These are phyloP conservation scores for Toxoplasma gondii DNA, from an alignment of 169 alveolate genomes.

Conservation along the genomic window DNA sequence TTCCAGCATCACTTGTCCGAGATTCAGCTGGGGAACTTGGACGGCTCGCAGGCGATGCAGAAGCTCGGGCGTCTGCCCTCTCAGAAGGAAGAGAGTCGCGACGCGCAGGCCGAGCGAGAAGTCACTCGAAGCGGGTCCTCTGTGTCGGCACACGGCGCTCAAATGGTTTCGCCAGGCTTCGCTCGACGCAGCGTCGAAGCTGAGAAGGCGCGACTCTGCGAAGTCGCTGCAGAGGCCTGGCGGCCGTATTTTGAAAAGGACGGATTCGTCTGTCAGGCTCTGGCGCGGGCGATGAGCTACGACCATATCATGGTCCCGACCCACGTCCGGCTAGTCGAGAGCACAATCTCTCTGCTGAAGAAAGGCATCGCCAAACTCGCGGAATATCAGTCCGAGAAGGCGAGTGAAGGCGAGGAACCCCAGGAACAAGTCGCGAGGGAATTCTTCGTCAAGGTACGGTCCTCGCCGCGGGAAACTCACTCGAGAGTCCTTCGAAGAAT, in stretches of 20 bases:
- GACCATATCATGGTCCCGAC: conserved; percentile 95
- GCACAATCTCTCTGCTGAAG: conserved; percentile 88
- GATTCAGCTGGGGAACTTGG: conserved; percentile 21
- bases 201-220: conserved; percentile 52
- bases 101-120: neutral
- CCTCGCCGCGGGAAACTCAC: neutral
- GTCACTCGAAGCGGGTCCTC: neutral
- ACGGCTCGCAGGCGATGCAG: conserved; percentile 32
- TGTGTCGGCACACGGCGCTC: neutral
- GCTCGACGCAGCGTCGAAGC: conserved; percentile 38
- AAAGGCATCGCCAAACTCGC: conserved; percentile 59
- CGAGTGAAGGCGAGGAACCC: conserved; percentile 30
- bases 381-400: conserved; percentile 26
- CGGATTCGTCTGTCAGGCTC: conserved; percentile 78
- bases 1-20: conserved; percentile 45
- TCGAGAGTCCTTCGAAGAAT: neutral
- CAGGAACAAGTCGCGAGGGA: conserved; percentile 36
- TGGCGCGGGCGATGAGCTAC: conserved; percentile 80
- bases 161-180: neutral
- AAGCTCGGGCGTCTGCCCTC: neutral
- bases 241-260: conserved; percentile 81
- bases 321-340: conserved; percentile 88
- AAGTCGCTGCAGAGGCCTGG: conserved; percentile 82
- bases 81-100: neutral
- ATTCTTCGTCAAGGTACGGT: conserved; percentile 50